phyloP scores from a whole-genome alignment of 768 basidiomycete genomes.

The Crassisporium funariophilum region DNA sequence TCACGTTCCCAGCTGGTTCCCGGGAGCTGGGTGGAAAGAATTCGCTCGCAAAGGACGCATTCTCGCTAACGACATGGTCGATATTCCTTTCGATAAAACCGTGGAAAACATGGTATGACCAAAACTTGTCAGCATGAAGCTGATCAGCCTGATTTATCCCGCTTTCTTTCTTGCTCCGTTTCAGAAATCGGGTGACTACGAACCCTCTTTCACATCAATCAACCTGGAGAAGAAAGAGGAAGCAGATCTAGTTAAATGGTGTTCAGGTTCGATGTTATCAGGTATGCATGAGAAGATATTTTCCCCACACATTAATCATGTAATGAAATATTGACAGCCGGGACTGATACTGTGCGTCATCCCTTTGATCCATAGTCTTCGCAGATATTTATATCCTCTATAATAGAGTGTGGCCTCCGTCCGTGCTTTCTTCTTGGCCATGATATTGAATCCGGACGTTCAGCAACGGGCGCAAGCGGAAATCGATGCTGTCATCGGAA shows the following conservation, averaged over 20 bases:
- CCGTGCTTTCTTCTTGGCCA: conserved; percentile 35
- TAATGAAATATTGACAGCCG: no score
- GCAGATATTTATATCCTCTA: not conserved
- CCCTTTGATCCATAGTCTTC: not conserved
- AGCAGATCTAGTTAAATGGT: conserved; percentile 25
- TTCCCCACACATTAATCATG: no score
- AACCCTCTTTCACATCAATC: conserved; percentile 19
- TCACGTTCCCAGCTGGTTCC: conserved; percentile 40
- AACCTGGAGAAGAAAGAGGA: conserved; percentile 27
- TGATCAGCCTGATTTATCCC: no score
- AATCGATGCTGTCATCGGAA: conserved; percentile 36
- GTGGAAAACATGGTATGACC: conserved; percentile 35
- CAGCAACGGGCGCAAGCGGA: conserved; percentile 38
- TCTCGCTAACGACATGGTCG: conserved; percentile 33
- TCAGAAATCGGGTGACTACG: conserved; percentile 16
- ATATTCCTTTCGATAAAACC: conserved; percentile 39
- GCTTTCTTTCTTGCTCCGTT: not conserved
- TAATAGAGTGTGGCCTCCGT: conserved; percentile 36
- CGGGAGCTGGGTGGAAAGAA: conserved; percentile 46
- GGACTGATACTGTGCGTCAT: conserved; percentile 30
- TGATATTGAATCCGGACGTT: conserved; percentile 36
- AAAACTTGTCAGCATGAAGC: not conserved
- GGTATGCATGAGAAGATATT: no score
- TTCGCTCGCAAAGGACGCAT: conserved; percentile 35
- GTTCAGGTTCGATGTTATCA: conserved; percentile 24